Conservation (phyloP, 139 green algal genomes). For the Chlamydomonas sphaeroides region DNA sequence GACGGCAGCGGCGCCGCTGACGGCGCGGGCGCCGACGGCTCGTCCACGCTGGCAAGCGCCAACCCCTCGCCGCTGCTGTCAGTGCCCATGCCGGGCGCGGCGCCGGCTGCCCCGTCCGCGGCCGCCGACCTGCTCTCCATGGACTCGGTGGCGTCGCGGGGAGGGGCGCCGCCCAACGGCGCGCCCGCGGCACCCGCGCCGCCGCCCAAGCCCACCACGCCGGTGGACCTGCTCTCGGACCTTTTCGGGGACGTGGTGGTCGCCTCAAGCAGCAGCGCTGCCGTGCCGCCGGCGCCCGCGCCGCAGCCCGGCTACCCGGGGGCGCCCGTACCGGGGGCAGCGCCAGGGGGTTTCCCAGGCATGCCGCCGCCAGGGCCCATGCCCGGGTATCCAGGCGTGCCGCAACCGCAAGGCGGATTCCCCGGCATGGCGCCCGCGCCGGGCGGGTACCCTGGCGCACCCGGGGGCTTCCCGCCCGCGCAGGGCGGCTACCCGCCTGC, state of each 20-base stretch:
- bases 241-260: slow-evolving; percentile 53
- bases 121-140: slow-evolving; percentile 24
- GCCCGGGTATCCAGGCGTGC: neutral
- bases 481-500: neutral
- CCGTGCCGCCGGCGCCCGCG: neutral
- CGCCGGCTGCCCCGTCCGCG: too few relatives aligned
- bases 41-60: slow-evolving; percentile 8
- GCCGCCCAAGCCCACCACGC: slow-evolving; percentile 43
- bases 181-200: neutral
- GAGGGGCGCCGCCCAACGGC: neutral
- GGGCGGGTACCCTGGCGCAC: neutral
- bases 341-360: neutral
- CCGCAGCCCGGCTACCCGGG: neutral
- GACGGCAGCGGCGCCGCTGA: slow-evolving; percentile 39
- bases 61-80: slow-evolving; percentile 28
- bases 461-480: slow-evolving; percentile 8
- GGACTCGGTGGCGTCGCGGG: neutral
- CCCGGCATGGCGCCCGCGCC: neutral
- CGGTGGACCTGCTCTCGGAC: slow-evolving; percentile 68
- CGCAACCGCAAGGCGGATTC: neutral
- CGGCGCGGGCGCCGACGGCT: neutral
- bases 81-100: slow-evolving; percentile 25
- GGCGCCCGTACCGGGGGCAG: neutral
- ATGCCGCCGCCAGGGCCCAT: neutral
- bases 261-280: neutral